A percentile compares a stretch with the other conserved stretches of the same genome.
These are phyloP conservation scores for Eruca vesicaria DNA, from an alignment of 441 rosid species.

Conservation along the genomic window DNA sequence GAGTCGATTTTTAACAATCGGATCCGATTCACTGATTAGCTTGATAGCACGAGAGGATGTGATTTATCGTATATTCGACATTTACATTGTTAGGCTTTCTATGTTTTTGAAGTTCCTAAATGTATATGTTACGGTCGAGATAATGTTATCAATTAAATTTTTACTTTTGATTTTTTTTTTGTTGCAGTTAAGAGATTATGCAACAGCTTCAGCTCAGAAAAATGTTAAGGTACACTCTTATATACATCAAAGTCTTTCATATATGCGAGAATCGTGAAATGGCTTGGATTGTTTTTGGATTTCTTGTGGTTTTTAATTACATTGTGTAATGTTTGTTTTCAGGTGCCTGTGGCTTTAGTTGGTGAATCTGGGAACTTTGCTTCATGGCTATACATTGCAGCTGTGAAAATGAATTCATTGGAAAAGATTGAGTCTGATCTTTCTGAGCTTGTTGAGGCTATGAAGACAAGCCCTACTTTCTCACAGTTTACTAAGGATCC, in stretches of 20 bases:
- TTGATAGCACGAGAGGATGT: neutral
- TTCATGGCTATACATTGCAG: constrained; percentile 69
- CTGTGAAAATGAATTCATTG: constrained; percentile 60
- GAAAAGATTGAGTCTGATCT: constrained; percentile 80
- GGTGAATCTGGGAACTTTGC: constrained; percentile 94
- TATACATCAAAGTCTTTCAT: too few species aligned
- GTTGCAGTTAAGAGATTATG: constrained; percentile 50
- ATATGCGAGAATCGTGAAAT: neutral
- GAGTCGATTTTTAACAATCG: neutral
- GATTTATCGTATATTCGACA: neutral
- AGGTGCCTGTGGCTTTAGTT: constrained; percentile 74
- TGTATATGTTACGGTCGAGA: neutral
- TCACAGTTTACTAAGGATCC: constrained; percentile 71
- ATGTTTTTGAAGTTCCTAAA: neutral
- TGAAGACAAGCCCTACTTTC: constrained; percentile 54
- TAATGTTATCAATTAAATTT: neutral
- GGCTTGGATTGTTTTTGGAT: neutral
- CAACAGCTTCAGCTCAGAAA: constrained; percentile 45
- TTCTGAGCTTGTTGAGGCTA: constrained; percentile 60
- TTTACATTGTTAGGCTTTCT: neutral
- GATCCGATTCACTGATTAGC: neutral
- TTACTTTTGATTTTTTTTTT: neutral
- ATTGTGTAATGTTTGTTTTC: constrained; percentile 13
- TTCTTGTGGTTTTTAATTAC: neutral
- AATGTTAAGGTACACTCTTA: constrained; percentile 75